Conservation (phyloP, 176 grass and related monocot genomes). For the Hordeum marinum region DNA sequence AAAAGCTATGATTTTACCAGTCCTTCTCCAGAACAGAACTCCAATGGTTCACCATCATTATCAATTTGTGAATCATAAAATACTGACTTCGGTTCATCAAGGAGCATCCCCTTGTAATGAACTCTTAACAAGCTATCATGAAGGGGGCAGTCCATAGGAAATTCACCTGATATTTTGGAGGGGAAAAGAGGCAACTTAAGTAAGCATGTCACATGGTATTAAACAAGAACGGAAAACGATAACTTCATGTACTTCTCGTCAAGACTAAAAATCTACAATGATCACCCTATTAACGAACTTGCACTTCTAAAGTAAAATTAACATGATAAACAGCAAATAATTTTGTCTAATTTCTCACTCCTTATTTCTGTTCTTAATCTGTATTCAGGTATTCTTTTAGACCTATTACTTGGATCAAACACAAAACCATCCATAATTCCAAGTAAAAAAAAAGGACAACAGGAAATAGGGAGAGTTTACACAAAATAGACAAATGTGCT, state of each 20-base stretch:
- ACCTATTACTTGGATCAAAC: neutral
- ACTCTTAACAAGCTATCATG: constrained; percentile 95
- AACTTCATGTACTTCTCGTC: neutral
- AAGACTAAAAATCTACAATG: neutral
- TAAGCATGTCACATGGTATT: constrained; percentile 3
- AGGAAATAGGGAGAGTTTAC: neutral
- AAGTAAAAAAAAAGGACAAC: neutral
- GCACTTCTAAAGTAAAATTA: neutral
- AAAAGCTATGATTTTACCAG: constrained; percentile 44
- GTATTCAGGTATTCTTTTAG: neutral
- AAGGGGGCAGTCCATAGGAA: constrained; percentile 99
- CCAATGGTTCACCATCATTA: constrained; percentile 86
- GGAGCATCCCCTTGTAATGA: constrained; percentile 87
- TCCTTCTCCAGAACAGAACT: constrained; percentile 97
- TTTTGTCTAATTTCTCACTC: constrained; percentile 3
- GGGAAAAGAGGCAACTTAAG: constrained; percentile 12
- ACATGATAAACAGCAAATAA: neutral
- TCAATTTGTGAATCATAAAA: constrained; percentile 94
- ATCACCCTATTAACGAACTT: neutral
- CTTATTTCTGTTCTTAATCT: neutral
- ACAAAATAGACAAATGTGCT: neutral
- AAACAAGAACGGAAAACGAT: constrained; percentile 15
- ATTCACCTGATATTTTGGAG: constrained; percentile 64
- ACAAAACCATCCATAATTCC: neutral
- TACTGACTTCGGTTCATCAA: constrained; percentile 84